Conservation (phyloP, 176 grass and related monocot species). For the Hordeum marinum region DNA sequence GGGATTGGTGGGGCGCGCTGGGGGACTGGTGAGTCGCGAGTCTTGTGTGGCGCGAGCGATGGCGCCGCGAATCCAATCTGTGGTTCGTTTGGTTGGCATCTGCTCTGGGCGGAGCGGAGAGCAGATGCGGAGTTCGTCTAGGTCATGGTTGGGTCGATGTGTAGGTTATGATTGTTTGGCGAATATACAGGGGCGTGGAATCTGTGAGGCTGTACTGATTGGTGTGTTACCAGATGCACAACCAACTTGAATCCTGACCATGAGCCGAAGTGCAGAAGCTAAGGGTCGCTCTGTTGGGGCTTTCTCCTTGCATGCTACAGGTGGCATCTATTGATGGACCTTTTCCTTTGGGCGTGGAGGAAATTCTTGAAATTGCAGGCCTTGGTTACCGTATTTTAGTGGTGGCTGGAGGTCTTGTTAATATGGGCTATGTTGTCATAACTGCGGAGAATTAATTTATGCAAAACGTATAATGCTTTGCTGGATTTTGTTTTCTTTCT, state of each 20-base stretch:
- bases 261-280: not conserved
- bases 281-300: not conserved
- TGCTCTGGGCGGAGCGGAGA: not conserved
- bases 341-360: not conserved
- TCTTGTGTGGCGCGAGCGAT: not conserved
- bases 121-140: not conserved
- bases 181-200: not conserved
- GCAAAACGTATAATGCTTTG: not conserved
- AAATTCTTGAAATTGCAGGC: not conserved
- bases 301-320: not conserved
- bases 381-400: not conserved
- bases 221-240: not conserved
- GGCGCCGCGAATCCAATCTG: constrained; percentile 24
- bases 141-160: not conserved
- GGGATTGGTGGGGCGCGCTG: not conserved
- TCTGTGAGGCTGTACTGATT: not conserved
- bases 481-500: not conserved
- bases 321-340: not conserved
- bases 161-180: constrained; percentile 7
- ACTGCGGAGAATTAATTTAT: not conserved
- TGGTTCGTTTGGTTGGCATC: not conserved
- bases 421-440: not conserved
- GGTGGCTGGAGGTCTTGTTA: not conserved
- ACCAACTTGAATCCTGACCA: not conserved
- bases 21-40: not conserved